A percentile compares a stretch with the other conserved stretches of the same genome.
Evolutionary conservation across 352 stramenopile genomes (phyloP).

Genomic region (Globisporangium echinulatum): DNA sequence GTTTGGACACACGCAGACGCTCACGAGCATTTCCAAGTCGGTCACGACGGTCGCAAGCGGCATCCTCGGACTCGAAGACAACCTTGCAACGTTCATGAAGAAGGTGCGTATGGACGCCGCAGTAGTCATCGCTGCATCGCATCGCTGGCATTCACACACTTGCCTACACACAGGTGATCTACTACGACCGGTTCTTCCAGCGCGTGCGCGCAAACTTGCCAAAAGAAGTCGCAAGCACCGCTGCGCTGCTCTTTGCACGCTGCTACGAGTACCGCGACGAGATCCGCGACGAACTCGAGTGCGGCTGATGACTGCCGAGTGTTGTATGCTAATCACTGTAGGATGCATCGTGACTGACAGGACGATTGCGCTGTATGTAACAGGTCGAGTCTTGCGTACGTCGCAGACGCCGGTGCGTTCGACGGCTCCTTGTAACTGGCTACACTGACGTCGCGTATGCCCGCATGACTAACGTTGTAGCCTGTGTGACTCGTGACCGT

Average conservation of each 20-base stretch:
- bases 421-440: neutral
- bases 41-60: slow-evolving; percentile 58
- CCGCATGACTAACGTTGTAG: too few relatives aligned
- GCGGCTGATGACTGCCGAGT: slow-evolving; percentile 11
- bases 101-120: slow-evolving; percentile 28
- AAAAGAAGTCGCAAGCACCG: slow-evolving; percentile 45
- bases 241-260: slow-evolving; percentile 49
- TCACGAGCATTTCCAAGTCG: slow-evolving; percentile 83
- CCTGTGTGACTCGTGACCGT: neutral
- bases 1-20: slow-evolving; percentile 79
- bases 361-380: neutral
- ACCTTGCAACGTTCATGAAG: slow-evolving; percentile 84
- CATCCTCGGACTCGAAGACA: slow-evolving; percentile 68
- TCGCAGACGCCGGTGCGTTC: slow-evolving; percentile 40
- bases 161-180: slow-evolving; percentile 44
- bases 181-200: slow-evolving; percentile 81
- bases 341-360: too few relatives aligned
- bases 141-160: neutral
- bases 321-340: too few relatives aligned
- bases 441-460: neutral
- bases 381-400: slow-evolving; percentile 64
- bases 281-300: slow-evolving; percentile 80
- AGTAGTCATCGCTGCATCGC: neutral
- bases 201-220: slow-evolving; percentile 58
- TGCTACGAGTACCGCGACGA: slow-evolving; percentile 83